phyloP scores from a whole-genome alignment of 2,329 filamentous ascomycete genomes.

The Coniochaeta prunicola region DNA sequence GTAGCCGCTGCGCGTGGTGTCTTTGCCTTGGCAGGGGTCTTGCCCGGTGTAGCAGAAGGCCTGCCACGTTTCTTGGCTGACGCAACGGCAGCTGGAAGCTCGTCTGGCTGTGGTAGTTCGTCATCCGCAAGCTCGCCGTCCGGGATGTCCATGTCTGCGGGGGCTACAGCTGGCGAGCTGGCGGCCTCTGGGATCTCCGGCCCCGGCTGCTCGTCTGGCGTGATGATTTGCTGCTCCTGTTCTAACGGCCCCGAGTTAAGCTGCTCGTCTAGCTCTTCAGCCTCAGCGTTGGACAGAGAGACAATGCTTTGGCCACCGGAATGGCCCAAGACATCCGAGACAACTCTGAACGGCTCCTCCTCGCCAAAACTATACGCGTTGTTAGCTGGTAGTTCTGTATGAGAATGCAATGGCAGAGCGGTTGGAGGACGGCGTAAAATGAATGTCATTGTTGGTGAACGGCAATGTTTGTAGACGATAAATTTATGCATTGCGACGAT shows the following conservation, averaged over 20 bases:
- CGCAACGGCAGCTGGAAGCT: slow-evolving; percentile 3
- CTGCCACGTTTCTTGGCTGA: slow-evolving; percentile 15
- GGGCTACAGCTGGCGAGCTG: not conserved
- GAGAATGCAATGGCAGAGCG: not conserved
- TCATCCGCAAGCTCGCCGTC: slow-evolving; percentile 8
- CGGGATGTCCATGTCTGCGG: slow-evolving; percentile 6
- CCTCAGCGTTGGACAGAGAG: not conserved
- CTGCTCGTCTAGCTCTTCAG: not conserved
- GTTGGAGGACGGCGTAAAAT: not conserved
- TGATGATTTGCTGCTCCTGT: slow-evolving; percentile 5
- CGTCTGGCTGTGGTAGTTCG: not conserved
- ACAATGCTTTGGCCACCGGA: not conserved
- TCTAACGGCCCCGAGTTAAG: not conserved
- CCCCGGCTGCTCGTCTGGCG: slow-evolving; percentile 8
- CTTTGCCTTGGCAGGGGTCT: slow-evolving; percentile 7
- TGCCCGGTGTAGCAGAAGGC: slow-evolving; percentile 11
- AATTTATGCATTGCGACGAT: not conserved
- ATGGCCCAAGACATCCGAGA: not conserved
- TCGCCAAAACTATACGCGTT: not conserved
- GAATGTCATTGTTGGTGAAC: not conserved
- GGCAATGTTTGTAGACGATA: not conserved
- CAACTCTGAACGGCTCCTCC: not conserved
- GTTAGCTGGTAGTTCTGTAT: not conserved
- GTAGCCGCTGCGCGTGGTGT: not conserved
- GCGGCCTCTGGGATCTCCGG: not conserved